These are phyloP conservation scores for Metschnikowia bowlesiae DNA, from an alignment of 805 yeast species.

Conservation along the genomic window DNA sequence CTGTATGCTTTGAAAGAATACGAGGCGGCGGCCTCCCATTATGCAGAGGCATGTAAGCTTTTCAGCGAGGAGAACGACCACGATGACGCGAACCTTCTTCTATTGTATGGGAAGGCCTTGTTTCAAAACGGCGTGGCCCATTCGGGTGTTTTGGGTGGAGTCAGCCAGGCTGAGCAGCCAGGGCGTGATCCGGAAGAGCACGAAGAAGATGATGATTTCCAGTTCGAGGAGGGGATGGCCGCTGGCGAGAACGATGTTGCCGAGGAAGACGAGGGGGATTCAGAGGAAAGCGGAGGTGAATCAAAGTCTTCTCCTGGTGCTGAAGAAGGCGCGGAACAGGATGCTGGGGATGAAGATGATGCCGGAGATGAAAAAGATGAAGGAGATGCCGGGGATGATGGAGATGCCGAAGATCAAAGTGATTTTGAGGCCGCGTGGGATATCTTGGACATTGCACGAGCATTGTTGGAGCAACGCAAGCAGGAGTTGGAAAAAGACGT, in stretches of 20 bases:
- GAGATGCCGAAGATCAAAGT: slow-evolving; percentile 44
- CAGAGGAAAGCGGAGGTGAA: not conserved
- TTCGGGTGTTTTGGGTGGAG: slow-evolving; percentile 66
- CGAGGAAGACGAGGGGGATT: slow-evolving; percentile 6
- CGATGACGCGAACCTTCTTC: slow-evolving; percentile 72
- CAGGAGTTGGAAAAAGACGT: slow-evolving; percentile 17
- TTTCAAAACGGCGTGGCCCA: slow-evolving; percentile 72
- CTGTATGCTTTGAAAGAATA: slow-evolving; percentile 60
- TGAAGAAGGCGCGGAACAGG: not conserved
- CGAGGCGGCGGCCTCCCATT: slow-evolving; percentile 63
- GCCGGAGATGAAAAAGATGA: slow-evolving; percentile 18
- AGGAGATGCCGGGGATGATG: slow-evolving; percentile 22
- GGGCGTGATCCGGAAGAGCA: slow-evolving; percentile 2
- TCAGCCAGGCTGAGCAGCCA: slow-evolving; percentile 3
- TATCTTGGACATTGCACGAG: slow-evolving; percentile 71
- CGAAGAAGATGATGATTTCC: slow-evolving; percentile 10
- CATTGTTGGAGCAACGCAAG: slow-evolving; percentile 50
- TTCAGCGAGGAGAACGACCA: slow-evolving; percentile 46
- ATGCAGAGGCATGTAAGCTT: slow-evolving; percentile 68
- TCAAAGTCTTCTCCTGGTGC: too few species aligned
- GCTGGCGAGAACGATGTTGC: slow-evolving; percentile 11
- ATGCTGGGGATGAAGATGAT: slow-evolving; percentile 14
- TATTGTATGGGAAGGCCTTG: slow-evolving; percentile 73
- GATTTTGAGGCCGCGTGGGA: slow-evolving; percentile 92
- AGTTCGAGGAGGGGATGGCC: slow-evolving; percentile 12